Conservation (phyloP, 2,329 filamentous ascomycete genomes). For the Colletotrichum eleusines region DNA sequence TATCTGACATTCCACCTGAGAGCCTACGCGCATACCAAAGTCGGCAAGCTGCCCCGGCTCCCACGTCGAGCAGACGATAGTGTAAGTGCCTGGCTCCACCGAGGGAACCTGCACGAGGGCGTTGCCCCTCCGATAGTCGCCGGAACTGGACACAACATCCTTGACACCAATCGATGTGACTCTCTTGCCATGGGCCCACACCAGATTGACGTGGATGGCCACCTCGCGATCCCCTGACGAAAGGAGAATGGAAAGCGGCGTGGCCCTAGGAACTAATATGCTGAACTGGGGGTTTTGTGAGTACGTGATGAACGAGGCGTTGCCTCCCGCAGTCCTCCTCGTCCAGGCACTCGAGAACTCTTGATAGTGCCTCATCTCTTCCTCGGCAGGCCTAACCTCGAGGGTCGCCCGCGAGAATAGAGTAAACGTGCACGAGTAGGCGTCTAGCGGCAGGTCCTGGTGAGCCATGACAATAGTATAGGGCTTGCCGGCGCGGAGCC, state of each 20-base stretch:
- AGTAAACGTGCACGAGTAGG: constrained; percentile 88
- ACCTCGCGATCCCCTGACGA: constrained; percentile 75
- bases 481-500: constrained; percentile 52
- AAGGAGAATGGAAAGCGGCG: constrained; percentile 79
- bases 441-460: constrained; percentile 78
- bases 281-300: constrained; percentile 90
- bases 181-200: constrained; percentile 81
- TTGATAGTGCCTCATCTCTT: constrained; percentile 69
- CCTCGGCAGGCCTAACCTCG: constrained; percentile 69
- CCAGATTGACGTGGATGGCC: constrained; percentile 85
- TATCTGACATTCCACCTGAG: constrained; percentile 67
- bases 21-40: constrained; percentile 82
- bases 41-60: constrained; percentile 80
- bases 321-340: constrained; percentile 84
- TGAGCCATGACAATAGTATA: constrained; percentile 79
- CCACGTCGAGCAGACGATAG: constrained; percentile 90
- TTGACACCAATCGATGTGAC: constrained; percentile 76
- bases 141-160: constrained; percentile 85
- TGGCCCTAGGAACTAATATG: constrained; percentile 67
- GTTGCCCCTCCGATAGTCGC: constrained; percentile 88
- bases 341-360: constrained; percentile 79
- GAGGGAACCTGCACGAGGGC: constrained; percentile 73
- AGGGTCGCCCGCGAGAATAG: constrained; percentile 79
- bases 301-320: constrained; percentile 80
- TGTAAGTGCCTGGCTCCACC: constrained; percentile 82